A percentile compares a stretch with the other conserved stretches of the same genome.
phyloP scores from a whole-genome alignment of 116 monocot genomes.

The Phalaenopsis hybrid region DNA sequence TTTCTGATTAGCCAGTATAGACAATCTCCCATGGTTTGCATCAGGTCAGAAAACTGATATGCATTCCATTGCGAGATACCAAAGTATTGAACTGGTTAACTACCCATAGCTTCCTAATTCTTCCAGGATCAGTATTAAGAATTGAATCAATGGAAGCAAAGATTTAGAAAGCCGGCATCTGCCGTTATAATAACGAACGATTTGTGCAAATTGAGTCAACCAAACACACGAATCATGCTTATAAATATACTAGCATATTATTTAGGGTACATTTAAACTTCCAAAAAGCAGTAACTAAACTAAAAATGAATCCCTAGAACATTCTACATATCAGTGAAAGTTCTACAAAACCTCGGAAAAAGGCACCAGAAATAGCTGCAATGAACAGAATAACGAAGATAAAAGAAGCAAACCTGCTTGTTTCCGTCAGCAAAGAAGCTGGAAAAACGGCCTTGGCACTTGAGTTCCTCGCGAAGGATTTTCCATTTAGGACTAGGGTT shows the following conservation, averaged over 20 bases:
- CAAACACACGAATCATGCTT: neutral
- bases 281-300: neutral
- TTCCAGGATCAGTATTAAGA: too few species aligned
- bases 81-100: too few species aligned
- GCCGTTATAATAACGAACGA: too few species aligned
- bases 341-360: neutral
- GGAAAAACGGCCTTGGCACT: constrained; percentile 28
- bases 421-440: constrained; percentile 53
- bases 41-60: too few species aligned
- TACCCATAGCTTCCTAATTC: too few species aligned
- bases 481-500: constrained; percentile 28
- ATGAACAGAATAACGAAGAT: neutral
- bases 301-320: neutral
- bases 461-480: constrained; percentile 22
- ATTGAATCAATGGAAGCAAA: too few species aligned
- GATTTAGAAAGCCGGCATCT: too few species aligned
- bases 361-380: neutral
- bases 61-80: too few species aligned
- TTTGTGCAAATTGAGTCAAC: neutral
- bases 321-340: neutral
- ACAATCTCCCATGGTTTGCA: too few species aligned
- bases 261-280: neutral
- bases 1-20: too few species aligned
- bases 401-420: constrained; percentile 37
- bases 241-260: neutral